phyloP scores from a whole-genome alignment of 495 filamentous ascomycete genomes.

The Usnea hakonensis region DNA sequence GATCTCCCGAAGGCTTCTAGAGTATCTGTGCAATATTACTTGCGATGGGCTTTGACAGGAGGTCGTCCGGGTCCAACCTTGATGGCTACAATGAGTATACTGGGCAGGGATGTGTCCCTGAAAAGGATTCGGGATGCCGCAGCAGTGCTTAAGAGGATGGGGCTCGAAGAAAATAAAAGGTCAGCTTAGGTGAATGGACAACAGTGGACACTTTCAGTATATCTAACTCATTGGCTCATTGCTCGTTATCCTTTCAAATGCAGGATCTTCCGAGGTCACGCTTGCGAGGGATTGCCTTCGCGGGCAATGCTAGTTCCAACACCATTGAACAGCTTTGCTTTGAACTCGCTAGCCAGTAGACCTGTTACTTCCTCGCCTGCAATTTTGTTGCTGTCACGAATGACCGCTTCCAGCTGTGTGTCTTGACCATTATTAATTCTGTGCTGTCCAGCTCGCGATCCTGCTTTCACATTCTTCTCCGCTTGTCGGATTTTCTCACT shows the following conservation, averaged over 20 bases:
- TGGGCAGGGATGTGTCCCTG: constrained; percentile 56
- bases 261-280: neutral
- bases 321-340: constrained; percentile 74
- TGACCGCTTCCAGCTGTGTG: constrained; percentile 67
- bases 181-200: neutral
- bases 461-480: constrained; percentile 37
- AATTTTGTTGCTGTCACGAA: constrained; percentile 71
- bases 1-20: constrained; percentile 27
- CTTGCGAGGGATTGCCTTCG: neutral
- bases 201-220: too few species aligned
- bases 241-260: neutral
- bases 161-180: neutral
- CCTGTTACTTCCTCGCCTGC: constrained; percentile 81
- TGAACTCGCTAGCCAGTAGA: constrained; percentile 71
- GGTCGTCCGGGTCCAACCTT: constrained; percentile 52
- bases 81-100: constrained; percentile 49
- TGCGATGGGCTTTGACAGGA: constrained; percentile 61
- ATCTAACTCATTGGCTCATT: neutral
- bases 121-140: constrained; percentile 45
- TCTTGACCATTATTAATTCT: constrained; percentile 36
- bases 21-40: constrained; percentile 44
- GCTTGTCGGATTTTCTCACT: constrained; percentile 68
- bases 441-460: constrained; percentile 27
- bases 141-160: constrained; percentile 5
- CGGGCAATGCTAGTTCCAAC: constrained; percentile 33